Base-by-base conservation (phyloP, 2,329 filamentous ascomycete genomes). In the Huntiella decipiens region DNA sequence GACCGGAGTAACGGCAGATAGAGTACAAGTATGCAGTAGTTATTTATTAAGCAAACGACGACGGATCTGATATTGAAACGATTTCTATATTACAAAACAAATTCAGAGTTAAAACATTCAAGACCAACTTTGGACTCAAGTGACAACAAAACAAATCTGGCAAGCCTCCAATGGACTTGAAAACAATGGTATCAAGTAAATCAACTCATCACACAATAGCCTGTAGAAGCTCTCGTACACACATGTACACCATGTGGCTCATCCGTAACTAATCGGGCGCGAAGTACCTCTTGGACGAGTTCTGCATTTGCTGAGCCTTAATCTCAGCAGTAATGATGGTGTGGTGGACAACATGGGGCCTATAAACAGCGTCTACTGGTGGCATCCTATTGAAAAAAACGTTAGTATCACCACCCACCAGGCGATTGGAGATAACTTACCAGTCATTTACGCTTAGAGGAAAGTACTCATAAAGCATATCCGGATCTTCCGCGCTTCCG, bases 391-490 rank as follows among this genome's bases (percentile, higher is more conserved):
- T 16, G 16, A 36, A 37, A 36, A 28, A 22, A n/a, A 12, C 3
- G n/a, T 8, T 16, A 28, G 22, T 28, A 28, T 28, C 5, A 28
- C 22, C 22, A 10, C 22, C 22, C 22, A 28, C 2, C 7, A 28
- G 6, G 22, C 6, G 3, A 28, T 28, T 28, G 22, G 22, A 28
- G 22, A 47, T 17, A 35, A 57, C 62, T 55, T 59, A 73, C 82
- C 82, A 95, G 56, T 95, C 87, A 58, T 95, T 86, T 49, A 94
- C 64, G 42, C 81, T 86, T 12, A 96, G 67, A 0, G 87, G 87
- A 52, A 96, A 95, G 58, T 96, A 95, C 62, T 96, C 87, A 58
- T 95, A 95, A 13, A 95, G 65, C 52, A 87, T 66, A 60, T 95
- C 87, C 1, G 79, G 79, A 54, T 79, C 80, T 54, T 93, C 85